Base-by-base conservation (phyloP, 805 yeast genomes). In the Saccharomycopsis olivae region DNA sequence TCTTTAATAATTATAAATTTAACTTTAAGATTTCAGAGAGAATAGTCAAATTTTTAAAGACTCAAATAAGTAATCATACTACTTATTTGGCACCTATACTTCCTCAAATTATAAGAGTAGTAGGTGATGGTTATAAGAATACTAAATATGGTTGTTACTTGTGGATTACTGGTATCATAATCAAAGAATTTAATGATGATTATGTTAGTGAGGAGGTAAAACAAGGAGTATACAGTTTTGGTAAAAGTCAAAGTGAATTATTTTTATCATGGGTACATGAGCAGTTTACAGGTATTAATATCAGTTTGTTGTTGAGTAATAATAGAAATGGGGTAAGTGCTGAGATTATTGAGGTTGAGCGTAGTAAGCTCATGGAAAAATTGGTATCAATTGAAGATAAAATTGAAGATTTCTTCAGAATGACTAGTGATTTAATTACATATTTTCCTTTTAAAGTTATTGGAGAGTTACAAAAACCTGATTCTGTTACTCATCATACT, bases 131-230 rank as follows among this genome's bases (percentile, higher is more conserved):
- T 1, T 88, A 86, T 60, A 68, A 75, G 33, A 60, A 61, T 20
- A 79, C 80, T 16, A 71, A 75, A 27, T 73, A 63, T 52, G 96
- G 96, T 3, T 84, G 95, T 55, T 87, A 80, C 54, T 61, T 88
- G 41, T 88, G 94, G 92, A 89, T 84, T 11, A 78, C 94, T 2
- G 96, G 96, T 6, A 68, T 81, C 8, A 62, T 87, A 20, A 74
- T 83, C 38, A 73, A 83, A 41, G 89, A 84, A 45, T 88, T 68
- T 57, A 66, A 69, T 49, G 79, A 76, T 48, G 75, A 69, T 34
- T 69, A 64, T 43, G 61, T 59, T 20, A 58, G 61, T n/a, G 67
- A 56, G 6, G 67, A 63, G 3, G 60, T 76, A 16, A 73, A 71
- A 47, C 67, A 66, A 21, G 71, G 83, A 2, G 75, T 83, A 15